A percentile compares a stretch with the other conserved stretches of the same genome.
phyloP scores from a whole-genome alignment of 179 eudicot species.

The Spinacia oleracea region DNA sequence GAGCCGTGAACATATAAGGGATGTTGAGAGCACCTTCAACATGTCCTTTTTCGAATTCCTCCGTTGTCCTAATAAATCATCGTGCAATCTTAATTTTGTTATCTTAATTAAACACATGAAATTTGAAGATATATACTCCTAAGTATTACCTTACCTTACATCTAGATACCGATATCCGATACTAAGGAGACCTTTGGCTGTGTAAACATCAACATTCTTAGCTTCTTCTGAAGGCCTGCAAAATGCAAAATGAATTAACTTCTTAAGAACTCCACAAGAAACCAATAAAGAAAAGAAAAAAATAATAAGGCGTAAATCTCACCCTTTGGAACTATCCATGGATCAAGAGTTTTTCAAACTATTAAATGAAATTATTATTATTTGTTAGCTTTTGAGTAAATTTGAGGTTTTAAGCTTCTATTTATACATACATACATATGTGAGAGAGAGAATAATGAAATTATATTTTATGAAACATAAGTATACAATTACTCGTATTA shows the following conservation, averaged over 20 bases:
- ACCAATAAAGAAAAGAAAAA: background rate
- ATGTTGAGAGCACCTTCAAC: slow-evolving; percentile 51
- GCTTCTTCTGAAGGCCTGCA: slow-evolving; percentile 34
- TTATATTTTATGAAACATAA: background rate
- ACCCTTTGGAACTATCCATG: slow-evolving; percentile 25
- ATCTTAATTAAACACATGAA: background rate
- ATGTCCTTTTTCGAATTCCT: slow-evolving; percentile 53
- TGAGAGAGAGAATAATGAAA: background rate
- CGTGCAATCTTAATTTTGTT: background rate
- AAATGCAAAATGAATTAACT: background rate
- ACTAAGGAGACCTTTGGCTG: slow-evolving; percentile 46
- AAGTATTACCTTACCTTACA: slow-evolving; percentile 39
- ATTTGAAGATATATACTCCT: background rate
- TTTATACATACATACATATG: background rate
- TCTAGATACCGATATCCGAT: slow-evolving; percentile 55
- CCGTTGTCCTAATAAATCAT: slow-evolving; percentile 40
- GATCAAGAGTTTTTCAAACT: background rate
- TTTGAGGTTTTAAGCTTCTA: background rate
- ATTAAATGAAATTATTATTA: background rate
- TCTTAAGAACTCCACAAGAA: background rate
- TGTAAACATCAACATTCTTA: slow-evolving; percentile 49
- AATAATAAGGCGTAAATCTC: background rate
- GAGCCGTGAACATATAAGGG: slow-evolving; percentile 60
- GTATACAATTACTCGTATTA: background rate
- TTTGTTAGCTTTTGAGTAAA: background rate